Evolutionary conservation across 2,329 filamentous ascomycete species (phyloP), one percentile per base, ranked within the genome.

Genomic region (Aureobasidium sp.): DNA sequence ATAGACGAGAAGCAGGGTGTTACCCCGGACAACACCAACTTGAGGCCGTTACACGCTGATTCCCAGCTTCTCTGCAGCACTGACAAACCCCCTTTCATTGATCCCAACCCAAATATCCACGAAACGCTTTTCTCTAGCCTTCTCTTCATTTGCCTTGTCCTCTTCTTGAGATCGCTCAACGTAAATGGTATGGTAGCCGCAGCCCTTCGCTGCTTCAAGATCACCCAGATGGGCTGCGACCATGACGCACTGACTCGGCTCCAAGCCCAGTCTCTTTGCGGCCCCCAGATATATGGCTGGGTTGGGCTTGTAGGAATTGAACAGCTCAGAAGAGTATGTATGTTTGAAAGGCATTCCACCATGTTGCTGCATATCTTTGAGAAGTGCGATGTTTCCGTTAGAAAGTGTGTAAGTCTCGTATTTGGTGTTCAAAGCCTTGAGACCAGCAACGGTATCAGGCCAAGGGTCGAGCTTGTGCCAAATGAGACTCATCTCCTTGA

Each of bases 391-490:
- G 71, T 92, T 93, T 39, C 88, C 90, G 71, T 94, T 94, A 32
- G 87, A 90, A 29, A 93, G 77, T 0, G 87, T 90, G 44, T 83
- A 80, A 0, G 87, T 89, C 50, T 77, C 74, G 69, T 84, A 84
- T 8, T 74, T 75, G 10, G 69, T 73, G 41, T 79, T 80, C 29
- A 92, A 74, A 41, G 63, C 61, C 1, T 73, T 70, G 26, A 93
- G 73, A 0, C 87, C 89, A 1, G 78, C 73, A 17, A 76, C 76
- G 1, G 83, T 78, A 70, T 93, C 90, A 0, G 78, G 65, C 89
- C 89, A 93, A 0, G 89, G 87, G 26, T 78, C 76, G 3, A 94
- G 79, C 6, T 79, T 81, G 71, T 94, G 90, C 90, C 89, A 94
- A 46, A 84, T 80, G 2, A 84, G 77, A 67, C 84, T 86, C 59